Base-by-base conservation (phyloP, 2,329 filamentous ascomycete genomes). In the Zymoseptoria crescenta region DNA sequence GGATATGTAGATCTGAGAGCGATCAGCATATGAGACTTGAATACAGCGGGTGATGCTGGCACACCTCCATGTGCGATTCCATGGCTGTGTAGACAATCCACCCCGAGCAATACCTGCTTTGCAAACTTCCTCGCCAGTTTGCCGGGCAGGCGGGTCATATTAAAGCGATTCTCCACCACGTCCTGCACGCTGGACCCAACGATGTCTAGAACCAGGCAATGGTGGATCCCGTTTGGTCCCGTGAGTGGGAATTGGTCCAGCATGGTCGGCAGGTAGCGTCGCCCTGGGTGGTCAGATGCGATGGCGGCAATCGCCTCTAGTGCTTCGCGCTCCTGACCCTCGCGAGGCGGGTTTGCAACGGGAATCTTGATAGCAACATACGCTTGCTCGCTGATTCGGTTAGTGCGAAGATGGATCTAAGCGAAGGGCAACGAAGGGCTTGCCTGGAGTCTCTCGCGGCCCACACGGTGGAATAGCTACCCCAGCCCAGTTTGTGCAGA, bases 271-370 rank as follows among this genome's bases (percentile, higher is more conserved):
- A 77, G 63, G 57, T 72, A 51, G 5, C 67, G 35, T 2, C 62
- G 65, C 6, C 74, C 74, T 2, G 58, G 59, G 49, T 75, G 70
- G 2, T 69, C 55, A 8, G 65, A 51, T 10, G 49, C 20, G 19
- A 68, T 10, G 4, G 30, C 57, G 16, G 68, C 62, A 30, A 74
- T 61, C 71, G 62, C 67, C 19, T 62, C 30, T 60, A 70, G 73
- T 8, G 74, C 63, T 1, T 28, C 29, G 3, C 74, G 60, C 57
- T 75, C 74, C 3, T 70, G 68, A 50, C 70, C 70, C 1, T 63
- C 57, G 50, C 64, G 66, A 0, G 69, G 62, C 7, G 60, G 67
- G 21, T 69, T 70, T 4, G 69, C 35, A 49, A 70, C 65, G 57
- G 74, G 72, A 20, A 60, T 57, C 45, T 60, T 60, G 35, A 60